Base-by-base conservation (phyloP, 257 asterid genomes). In the Thymus mandschuricus region DNA sequence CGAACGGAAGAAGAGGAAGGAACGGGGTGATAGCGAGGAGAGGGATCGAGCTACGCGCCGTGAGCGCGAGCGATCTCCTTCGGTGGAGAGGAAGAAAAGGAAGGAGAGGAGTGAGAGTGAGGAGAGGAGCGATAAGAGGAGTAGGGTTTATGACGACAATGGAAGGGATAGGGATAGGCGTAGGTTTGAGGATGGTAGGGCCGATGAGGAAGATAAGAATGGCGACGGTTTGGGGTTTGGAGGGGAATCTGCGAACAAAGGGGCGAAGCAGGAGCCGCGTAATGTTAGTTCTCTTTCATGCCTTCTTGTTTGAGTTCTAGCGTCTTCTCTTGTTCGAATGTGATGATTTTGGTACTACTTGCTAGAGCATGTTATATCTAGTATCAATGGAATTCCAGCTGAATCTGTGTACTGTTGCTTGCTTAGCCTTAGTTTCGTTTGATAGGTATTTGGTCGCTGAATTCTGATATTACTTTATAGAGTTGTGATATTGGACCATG, bases 1-100 rank as follows among this genome's bases (percentile, higher is more conserved):
- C 49, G 96, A 87, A 84, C 81, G 92, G 54, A 87, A 75, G 82
- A 88, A 83, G 89, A 87, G 96, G 79, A 92, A 89, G 70, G 92
- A 84, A 56, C 84, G 93, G 72, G 88, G 75, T 45, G 95, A 83
- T 56, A 86, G 82, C 74, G 89, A 64, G 69, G 69, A 64, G 69
- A 70, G 79, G 61, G 86, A 79, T 62, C 83, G 86, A 72, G 85
- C 77, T 44, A 49, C 49, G 63, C 89, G 92, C 44, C 83, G 80
- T 28, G 86, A 85, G 59, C 84, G 89, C 81, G 98, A 83, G 78
- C 86, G 89, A 76, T 82, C 85, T 67, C 84, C 72, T 46, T 89
- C 87, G 3, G 80, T 73, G 56, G 96, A 88, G 84, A 82, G 92
- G 68, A 89, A 75, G 82, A 87, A 84, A 85, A 87, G 98, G 77